Conservation (phyloP, 2,329 filamentous ascomycete species). For the Didymella arachidicola region DNA sequence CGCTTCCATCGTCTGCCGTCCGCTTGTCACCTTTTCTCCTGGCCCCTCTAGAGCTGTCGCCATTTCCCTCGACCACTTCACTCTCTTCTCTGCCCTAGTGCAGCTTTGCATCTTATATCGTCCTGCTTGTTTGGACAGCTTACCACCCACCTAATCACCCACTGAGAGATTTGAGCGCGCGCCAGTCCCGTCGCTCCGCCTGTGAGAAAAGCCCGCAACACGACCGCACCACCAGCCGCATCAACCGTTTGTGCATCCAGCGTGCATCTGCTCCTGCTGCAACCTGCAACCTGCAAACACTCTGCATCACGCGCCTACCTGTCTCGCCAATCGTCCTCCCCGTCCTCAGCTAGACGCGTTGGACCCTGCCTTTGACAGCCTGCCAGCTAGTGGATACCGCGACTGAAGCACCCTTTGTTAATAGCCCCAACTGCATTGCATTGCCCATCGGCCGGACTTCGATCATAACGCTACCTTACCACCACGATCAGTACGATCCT, state of each 20-base stretch:
- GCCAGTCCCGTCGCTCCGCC: conserved; percentile 49
- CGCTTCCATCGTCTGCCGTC: conserved; percentile 66
- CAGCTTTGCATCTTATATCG: conserved; percentile 50
- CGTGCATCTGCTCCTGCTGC: conserved; percentile 22
- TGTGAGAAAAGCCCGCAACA: conserved; percentile 37
- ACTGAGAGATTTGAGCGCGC: conserved; percentile 46
- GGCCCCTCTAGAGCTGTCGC: conserved; percentile 50
- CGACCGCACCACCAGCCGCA: conserved; percentile 33
- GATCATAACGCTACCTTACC: conserved; percentile 41
- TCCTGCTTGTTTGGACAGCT: conserved; percentile 39
- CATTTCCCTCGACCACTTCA: conserved; percentile 60
- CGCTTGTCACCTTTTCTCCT: conserved; percentile 51
- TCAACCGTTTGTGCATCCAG: conserved; percentile 35
- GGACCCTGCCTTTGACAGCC: conserved; percentile 19
- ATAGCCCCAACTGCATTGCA: conserved; percentile 49
- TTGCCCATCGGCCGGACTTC: conserved; percentile 50
- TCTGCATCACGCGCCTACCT: conserved; percentile 21
- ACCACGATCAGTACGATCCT: conserved; percentile 49
- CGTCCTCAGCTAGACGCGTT: conserved; percentile 28
- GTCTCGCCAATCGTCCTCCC: conserved; percentile 28
- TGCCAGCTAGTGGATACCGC: conserved; percentile 23
- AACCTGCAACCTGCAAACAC: background rate
- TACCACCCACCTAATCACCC: conserved; percentile 36
- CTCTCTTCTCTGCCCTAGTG: conserved; percentile 58
- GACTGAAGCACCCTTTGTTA: conserved; percentile 42